These are phyloP conservation scores for Astragalus membranaceus DNA, from an alignment of 306 rosid species.

Conservation along the genomic window DNA sequence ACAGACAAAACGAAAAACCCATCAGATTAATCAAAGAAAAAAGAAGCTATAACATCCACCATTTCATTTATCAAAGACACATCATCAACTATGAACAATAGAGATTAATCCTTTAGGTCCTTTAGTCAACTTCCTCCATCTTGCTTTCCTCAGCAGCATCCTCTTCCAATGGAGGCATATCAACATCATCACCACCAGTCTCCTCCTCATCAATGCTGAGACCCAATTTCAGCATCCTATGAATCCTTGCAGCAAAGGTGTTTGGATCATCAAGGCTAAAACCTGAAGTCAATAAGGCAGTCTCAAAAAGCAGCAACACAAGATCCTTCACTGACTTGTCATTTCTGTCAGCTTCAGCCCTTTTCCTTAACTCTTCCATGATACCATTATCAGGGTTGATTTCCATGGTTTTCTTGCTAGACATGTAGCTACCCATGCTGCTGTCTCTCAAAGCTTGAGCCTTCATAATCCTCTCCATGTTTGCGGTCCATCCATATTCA, in stretches of 20 bases:
- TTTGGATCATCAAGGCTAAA: constrained; percentile 71
- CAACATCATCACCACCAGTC: constrained; percentile 39
- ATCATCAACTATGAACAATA: background rate
- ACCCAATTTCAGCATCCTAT: constrained; percentile 68
- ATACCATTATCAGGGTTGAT: constrained; percentile 69
- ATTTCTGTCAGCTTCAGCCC: constrained; percentile 56
- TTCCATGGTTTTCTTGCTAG: constrained; percentile 76
- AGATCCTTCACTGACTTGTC: constrained; percentile 66
- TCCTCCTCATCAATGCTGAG: constrained; percentile 59
- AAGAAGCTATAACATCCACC: no score
- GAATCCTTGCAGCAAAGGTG: constrained; percentile 57
- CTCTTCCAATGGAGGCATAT: constrained; percentile 64
- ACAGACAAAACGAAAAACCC: background rate
- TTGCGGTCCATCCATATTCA: constrained; percentile 68
- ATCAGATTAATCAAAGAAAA: background rate
- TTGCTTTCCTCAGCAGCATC: constrained; percentile 62
- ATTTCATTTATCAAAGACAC: background rate
- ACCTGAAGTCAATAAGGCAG: constrained; percentile 60
- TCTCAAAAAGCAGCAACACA: constrained; percentile 56
- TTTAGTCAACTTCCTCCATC: constrained; percentile 75
- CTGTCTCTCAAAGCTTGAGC: constrained; percentile 66
- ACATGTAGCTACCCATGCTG: constrained; percentile 67
- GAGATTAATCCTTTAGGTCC: background rate
- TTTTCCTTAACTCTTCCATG: constrained; percentile 66
- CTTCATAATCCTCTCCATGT: constrained; percentile 75